phyloP scores from a whole-genome alignment of 371 early-diverging fungal species.

The Synchytrium microbalum region DNA sequence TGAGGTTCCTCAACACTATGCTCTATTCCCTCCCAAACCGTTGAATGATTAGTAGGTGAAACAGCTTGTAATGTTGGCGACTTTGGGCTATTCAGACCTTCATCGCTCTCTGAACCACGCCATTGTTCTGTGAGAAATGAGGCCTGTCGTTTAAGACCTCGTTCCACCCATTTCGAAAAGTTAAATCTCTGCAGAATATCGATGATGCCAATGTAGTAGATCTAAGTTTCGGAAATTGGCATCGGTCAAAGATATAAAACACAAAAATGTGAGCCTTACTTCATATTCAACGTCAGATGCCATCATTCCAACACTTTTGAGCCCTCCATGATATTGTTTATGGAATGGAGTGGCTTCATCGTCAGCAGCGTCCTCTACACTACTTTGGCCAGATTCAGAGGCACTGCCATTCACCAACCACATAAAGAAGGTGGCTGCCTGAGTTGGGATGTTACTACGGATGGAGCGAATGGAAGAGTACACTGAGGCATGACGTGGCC shows the following conservation, averaged over 20 bases:
- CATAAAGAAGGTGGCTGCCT: not conserved
- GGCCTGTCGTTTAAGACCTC: constrained; percentile 36
- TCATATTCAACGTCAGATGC: constrained; percentile 17
- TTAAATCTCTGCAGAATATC: constrained; percentile 53
- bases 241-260: not conserved
- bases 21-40: constrained; percentile 20
- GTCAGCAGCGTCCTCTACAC: not conserved
- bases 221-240: constrained; percentile 10
- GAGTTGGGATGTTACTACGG: not conserved
- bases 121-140: constrained; percentile 13
- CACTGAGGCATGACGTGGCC: not conserved
- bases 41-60: not conserved
- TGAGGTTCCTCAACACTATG: constrained; percentile 53
- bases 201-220: constrained; percentile 52
- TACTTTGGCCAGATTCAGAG: not conserved
- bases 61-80: not conserved
- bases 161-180: constrained; percentile 46
- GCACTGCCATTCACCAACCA: not conserved
- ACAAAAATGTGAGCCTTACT: no score
- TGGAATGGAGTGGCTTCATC: constrained; percentile 10
- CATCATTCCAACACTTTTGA: constrained; percentile 16
- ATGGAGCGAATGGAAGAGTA: not conserved
- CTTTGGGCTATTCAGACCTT: not conserved
- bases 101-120: not conserved
- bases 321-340: constrained; percentile 24